phyloP scores from a whole-genome alignment of 495 filamentous ascomycete species.

The Xylaria longipes region DNA sequence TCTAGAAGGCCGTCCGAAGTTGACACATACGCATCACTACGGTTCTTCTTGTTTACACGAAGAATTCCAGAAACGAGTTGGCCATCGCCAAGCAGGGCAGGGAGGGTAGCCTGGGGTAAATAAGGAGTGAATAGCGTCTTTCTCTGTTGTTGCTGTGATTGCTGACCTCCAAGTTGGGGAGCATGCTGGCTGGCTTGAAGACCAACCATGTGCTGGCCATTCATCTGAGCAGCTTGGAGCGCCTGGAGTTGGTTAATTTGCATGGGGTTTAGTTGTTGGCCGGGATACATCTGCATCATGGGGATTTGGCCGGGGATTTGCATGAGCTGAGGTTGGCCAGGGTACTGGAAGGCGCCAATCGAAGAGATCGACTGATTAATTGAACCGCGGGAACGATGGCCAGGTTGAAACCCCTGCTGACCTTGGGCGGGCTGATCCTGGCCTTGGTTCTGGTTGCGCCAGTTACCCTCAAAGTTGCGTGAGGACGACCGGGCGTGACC shows the following conservation, averaged over 20 bases:
- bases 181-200: slow-evolving; percentile 81
- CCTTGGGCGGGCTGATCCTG: slow-evolving; percentile 64
- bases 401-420: slow-evolving; percentile 87
- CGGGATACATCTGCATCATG: slow-evolving; percentile 78
- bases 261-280: slow-evolving; percentile 86
- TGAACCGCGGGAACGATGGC: slow-evolving; percentile 84
- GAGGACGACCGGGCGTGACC: slow-evolving; percentile 79
- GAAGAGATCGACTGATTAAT: slow-evolving; percentile 86
- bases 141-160: slow-evolving; percentile 83
- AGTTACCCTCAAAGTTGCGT: slow-evolving; percentile 96
- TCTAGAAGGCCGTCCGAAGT: slow-evolving; percentile 85
- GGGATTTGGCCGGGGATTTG: slow-evolving; percentile 83
- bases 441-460: slow-evolving; percentile 79
- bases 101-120: slow-evolving; percentile 91
- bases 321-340: slow-evolving; percentile 87
- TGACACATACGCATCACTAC: slow-evolving; percentile 96
- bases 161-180: slow-evolving; percentile 67
- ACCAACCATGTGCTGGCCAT: slow-evolving; percentile 71
- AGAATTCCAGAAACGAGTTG: slow-evolving; percentile 96
- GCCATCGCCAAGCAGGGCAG: slow-evolving; percentile 87
- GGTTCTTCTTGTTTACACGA: slow-evolving; percentile 98
- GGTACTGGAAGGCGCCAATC: slow-evolving; percentile 89
- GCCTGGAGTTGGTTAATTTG: slow-evolving; percentile 92
- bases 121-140: slow-evolving; percentile 99
- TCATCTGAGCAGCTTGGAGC: slow-evolving; percentile 85